Evolutionary conservation across 169 alveolate genomes (phyloP), one percentile per base, ranked within the genome.

Genomic region (Plasmodium malariae): DNA sequence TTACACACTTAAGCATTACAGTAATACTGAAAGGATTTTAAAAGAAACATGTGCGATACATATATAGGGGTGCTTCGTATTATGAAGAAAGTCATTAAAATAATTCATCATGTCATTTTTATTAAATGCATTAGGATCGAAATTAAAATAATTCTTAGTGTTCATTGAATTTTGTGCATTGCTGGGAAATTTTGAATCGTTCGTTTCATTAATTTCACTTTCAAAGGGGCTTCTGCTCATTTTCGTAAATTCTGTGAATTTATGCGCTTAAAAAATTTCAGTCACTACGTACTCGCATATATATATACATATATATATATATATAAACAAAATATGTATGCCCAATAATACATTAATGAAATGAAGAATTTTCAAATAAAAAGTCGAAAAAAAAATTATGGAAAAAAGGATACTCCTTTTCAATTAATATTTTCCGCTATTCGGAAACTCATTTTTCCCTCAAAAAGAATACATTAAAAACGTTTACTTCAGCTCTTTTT

Each of bases 51-150:
- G 92, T 48, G 62, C 32, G 24, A 86, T 36, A 57, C 92, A 86
- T 30, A 86, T 40, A 45, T 86, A 70, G 14, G 92, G 92, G 43
- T 86, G 92, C 5, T 86, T 86, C 14, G 55, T 55, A 24, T 70
- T 70, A 36, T 86, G 51, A 40, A 86, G 24, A 28, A 86, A 69
- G 9, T 26, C 28, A 21, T 49, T 43, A 21, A 70, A 69, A 19
- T 86, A 86, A 4, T 11, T 57, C 28, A 24, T 43, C 28, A 70
- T 11, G 19, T 69, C 87, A 51, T 65, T 86, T 70, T 19, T 32
- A 36, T 45, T 62, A 57, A 55, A 54, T 45, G 70, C 14, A 26
- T 28, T 43, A 21, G 17, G n/a, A 40, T 76, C 26, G 24, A 43
- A 32, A 59, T 60, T 40, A n/a, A 12, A 55, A 74, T 67, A n/a